Evolutionary conservation across 768 basidiomycete genomes (phyloP), one percentile per base, ranked within the genome.

Genomic region (Hysterangium stoloniferum): DNA sequence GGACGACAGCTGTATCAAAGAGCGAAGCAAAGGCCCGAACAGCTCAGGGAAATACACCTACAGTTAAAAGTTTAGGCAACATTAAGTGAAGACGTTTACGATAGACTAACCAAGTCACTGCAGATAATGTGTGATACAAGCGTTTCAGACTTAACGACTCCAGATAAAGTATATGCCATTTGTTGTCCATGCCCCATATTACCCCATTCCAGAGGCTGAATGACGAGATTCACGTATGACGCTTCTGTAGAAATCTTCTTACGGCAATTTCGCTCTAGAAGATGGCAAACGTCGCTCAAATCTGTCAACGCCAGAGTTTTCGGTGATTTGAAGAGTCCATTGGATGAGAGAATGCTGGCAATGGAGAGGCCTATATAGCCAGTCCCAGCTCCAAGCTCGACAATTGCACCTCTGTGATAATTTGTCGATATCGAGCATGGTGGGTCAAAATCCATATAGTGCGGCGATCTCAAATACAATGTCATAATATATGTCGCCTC

Each of bases 21-120:
- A 80, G 2, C 82, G 78, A 17, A 94, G 68, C 15, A 94, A 75
- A 4, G 85, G 85, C 0, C 80, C 85, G 9, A 89, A 71, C 1
- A 94, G 76, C 52, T 86, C 79, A 0, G 87, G 86, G 59, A 93
- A 93, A 65, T 94, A 94, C 11, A 94, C 77, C 85, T 92, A 56
- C 7, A 51, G 25, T 44, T 28, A 49, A 19, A 49, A 13, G 34
- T 41, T 11, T n/a, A 55, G 15, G 43, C 44, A 25, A n/a, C 36
- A 33, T 24, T 15, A 54, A 24, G 19, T n/a, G 15, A n/a, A 8
- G n/a, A 22, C 25, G 29, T 22, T 4, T 52, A 42, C 29, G 8
- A 25, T 35, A n/a, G 12, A 35, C 37, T 37, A 19, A 88, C 88
- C 48, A 93, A 73, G 65, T 92, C 89, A 61, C 90, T 91, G 64